Conservation (phyloP, 2,329 filamentous ascomycete genomes). For the Pestalotiopsis sp. region DNA sequence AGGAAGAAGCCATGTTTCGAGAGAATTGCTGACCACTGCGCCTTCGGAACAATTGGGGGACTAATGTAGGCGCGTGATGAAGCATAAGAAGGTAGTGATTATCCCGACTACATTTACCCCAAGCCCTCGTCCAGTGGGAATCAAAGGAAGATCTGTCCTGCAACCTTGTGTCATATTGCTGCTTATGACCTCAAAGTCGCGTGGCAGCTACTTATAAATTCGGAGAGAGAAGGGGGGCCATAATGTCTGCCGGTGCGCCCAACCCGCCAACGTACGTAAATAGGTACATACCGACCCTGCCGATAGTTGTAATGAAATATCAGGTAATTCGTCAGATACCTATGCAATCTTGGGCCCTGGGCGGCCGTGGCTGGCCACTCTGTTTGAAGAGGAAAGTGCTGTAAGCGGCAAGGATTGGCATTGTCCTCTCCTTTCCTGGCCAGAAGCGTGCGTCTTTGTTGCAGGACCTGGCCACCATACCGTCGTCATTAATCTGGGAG, state of each 20-base stretch:
- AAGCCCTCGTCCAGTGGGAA: neutral
- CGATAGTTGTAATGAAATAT: neutral
- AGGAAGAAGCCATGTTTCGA: neutral
- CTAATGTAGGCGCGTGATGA: neutral
- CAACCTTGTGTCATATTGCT: slow-evolving; percentile 6
- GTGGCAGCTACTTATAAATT: neutral
- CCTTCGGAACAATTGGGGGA: neutral
- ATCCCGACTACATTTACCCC: neutral
- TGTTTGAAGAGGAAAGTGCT: neutral
- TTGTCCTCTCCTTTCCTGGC: neutral
- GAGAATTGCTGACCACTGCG: neutral
- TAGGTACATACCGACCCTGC: neutral
- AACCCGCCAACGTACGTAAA: neutral
- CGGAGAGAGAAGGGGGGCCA: neutral
- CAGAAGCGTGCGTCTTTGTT: neutral
- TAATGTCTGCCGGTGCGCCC: neutral
- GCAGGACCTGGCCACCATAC: neutral
- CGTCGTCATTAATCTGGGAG: neutral
- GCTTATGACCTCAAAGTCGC: slow-evolving; percentile 4
- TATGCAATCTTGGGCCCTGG: neutral
- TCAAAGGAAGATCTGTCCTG: neutral
- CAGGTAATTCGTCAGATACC: neutral
- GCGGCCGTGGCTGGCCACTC: neutral
- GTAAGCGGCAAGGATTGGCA: neutral
- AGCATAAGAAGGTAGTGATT: neutral